Base-by-base conservation (phyloP, 1,284 basidiomycete genomes). In the Naganishia sp. region DNA sequence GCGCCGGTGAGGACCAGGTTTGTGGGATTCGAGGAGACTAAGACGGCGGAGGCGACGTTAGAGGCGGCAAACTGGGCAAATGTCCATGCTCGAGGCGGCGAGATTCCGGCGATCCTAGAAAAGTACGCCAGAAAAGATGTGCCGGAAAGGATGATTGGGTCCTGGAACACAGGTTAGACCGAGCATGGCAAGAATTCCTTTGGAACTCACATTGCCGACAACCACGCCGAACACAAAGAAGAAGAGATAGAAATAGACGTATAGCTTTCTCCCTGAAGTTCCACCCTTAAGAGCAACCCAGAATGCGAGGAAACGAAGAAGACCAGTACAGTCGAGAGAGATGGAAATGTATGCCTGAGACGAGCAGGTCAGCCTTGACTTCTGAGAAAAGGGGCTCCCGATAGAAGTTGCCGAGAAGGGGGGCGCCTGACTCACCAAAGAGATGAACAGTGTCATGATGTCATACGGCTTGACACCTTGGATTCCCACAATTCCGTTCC, bases 371-470 rank as follows among this genome's bases (percentile, higher is more conserved):
- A 64, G 46, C 63, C 81, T 76, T 71, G 81, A 81, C 25, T 80
- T 73, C 10, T 78, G 73, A 25, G 79, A 55, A 57, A 39, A 43
- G 49, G 43, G 50, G 18, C 42, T 9, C 13, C 35, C 35, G 13
- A 39, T 39, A 39, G 35, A 6, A 2, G 7, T 39, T 39, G 28
- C 28, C 35, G 7, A 17, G 41, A 31, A 6, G n/a, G 6, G 17
- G 25, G n/a, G 13, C 41, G 9, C 35, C 47, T 31, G 31, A 53
- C 80, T 68, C 66, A 84, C 85, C 63, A 98, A 83, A 1, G 90
- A 90, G 70, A 93, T 87, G 80, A 98, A 97, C 4, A 98, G 82
- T 32, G 92, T 90, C 77, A 98, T 86, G 68, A 98, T 93, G 76
- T 96, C 92, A 73, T 94, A 91, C 0, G 95, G 94, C 71, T 90